Evolutionary conservation across 2,329 filamentous ascomycete species (phyloP).

Genomic region (Purpureocillium lavendulum): DNA sequence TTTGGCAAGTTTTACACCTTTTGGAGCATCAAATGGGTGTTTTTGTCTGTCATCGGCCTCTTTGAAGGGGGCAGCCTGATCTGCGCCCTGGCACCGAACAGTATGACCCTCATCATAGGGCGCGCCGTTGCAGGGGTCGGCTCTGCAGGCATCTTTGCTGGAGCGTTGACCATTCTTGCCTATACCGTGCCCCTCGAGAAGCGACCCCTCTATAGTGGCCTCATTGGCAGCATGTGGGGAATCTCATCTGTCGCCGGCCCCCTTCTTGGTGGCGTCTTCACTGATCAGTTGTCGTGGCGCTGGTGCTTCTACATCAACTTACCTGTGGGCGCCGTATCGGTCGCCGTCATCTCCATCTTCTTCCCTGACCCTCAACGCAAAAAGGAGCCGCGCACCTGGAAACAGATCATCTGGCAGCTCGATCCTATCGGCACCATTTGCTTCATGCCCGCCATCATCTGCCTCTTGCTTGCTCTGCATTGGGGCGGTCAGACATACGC

Average conservation of each 20-base stretch:
- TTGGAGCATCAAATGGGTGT: constrained; percentile 32
- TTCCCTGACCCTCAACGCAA: constrained; percentile 15
- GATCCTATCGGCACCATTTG: constrained; percentile 21
- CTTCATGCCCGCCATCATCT: constrained; percentile 29
- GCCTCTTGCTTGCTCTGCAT: constrained; percentile 39
- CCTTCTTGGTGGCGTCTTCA: constrained; percentile 25
- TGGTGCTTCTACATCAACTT: constrained; percentile 35
- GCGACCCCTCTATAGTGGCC: constrained; percentile 27
- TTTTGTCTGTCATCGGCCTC: constrained; percentile 25
- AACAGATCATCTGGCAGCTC: constrained; percentile 15
- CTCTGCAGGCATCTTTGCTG: constrained; percentile 37
- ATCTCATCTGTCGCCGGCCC: constrained; percentile 30
- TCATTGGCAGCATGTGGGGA: constrained; percentile 32
- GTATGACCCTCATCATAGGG: constrained; percentile 24
- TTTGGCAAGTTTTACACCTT: constrained; percentile 37
- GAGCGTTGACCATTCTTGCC: constrained; percentile 32
- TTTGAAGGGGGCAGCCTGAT: constrained; percentile 36
- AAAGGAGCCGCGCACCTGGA: constrained; percentile 15
- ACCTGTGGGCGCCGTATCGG: constrained; percentile 25
- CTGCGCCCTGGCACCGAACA: constrained; percentile 25
- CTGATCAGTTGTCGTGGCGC: constrained; percentile 25
- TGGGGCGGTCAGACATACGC: constrained; percentile 32
- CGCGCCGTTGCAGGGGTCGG: constrained; percentile 28
- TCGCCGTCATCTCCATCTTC: constrained; percentile 20
- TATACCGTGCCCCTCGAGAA: constrained; percentile 23